These are phyloP conservation scores for Ophiostoma sp. DNA, from an alignment of 2,329 filamentous ascomycete species.

Conservation along the genomic window DNA sequence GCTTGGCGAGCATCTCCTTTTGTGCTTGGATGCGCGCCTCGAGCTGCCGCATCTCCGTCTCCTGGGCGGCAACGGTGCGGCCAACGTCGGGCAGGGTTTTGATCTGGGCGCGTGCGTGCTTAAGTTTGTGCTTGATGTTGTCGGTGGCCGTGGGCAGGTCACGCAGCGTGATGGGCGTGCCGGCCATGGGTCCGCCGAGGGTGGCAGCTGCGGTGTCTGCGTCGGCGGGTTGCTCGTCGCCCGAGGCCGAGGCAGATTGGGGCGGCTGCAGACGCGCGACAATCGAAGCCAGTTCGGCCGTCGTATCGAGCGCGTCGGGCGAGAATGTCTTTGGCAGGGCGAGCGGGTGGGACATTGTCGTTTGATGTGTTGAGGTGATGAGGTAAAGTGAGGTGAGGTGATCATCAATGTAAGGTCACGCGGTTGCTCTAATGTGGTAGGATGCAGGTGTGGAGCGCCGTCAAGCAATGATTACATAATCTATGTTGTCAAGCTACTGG, in stretches of 20 bases:
- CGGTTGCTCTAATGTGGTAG: not conserved
- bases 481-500: not conserved
- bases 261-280: conserved; percentile 64
- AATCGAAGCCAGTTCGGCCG: conserved; percentile 74
- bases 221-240: conserved; percentile 35
- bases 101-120: conserved; percentile 66
- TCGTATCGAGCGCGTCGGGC: conserved; percentile 77
- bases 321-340: conserved; percentile 61
- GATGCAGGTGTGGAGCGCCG: not conserved
- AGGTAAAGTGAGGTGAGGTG: not conserved
- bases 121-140: conserved; percentile 74
- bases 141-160: conserved; percentile 75
- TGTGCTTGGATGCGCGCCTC: conserved; percentile 60
- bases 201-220: conserved; percentile 29
- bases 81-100: conserved; percentile 64
- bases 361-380: not conserved
- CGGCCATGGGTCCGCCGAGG: conserved; percentile 19
- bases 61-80: conserved; percentile 61
- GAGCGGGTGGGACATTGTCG: conserved; percentile 38
- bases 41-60: conserved; percentile 62
- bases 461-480: not conserved
- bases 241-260: conserved; percentile 33
- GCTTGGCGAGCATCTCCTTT: conserved; percentile 49
- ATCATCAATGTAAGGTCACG: not conserved
- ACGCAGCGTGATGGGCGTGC: conserved; percentile 51